A percentile compares a stretch with the other conserved stretches of the same genome.
Evolutionary conservation across 2,329 filamentous ascomycete genomes (phyloP).

Genomic region (Gaeumannomyces sp.): DNA sequence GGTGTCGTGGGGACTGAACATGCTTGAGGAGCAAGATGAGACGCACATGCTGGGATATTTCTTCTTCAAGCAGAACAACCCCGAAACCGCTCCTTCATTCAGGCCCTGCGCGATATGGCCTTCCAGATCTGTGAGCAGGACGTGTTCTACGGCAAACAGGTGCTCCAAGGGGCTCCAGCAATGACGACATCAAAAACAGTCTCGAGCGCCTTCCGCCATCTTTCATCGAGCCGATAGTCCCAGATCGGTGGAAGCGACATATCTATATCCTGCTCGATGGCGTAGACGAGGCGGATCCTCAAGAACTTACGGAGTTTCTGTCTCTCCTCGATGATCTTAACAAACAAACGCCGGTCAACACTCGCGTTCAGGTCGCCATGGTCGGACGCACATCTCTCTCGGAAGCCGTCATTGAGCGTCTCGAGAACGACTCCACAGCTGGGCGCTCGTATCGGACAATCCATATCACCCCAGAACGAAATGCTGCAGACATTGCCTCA

Average conservation of each 20-base stretch:
- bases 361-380: conserved; percentile 9
- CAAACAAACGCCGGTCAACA: conserved; percentile 5
- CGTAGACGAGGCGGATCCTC: conserved; percentile 9
- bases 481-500: conserved; percentile 1
- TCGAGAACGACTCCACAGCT: background rate
- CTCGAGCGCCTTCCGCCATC: conserved; percentile 7
- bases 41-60: conserved; percentile 9
- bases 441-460: conserved; percentile 1
- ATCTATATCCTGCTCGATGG: conserved; percentile 8
- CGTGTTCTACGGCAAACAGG: conserved; percentile 10
- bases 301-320: conserved; percentile 5
- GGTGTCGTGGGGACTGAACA: conserved; percentile 7
- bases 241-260: conserved; percentile 8
- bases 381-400: conserved; percentile 7
- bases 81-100: conserved; percentile 9
- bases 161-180: background rate
- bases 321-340: conserved; percentile 7
- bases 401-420: background rate
- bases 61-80: conserved; percentile 10
- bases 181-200: conserved; percentile 9
- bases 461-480: conserved; percentile 9
- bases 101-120: conserved; percentile 8
- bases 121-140: conserved; percentile 10
- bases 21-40: conserved; percentile 4
- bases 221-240: conserved; percentile 6